Conservation (phyloP, 768 basidiomycete species). For the Coprinopsis marcescibilis region DNA sequence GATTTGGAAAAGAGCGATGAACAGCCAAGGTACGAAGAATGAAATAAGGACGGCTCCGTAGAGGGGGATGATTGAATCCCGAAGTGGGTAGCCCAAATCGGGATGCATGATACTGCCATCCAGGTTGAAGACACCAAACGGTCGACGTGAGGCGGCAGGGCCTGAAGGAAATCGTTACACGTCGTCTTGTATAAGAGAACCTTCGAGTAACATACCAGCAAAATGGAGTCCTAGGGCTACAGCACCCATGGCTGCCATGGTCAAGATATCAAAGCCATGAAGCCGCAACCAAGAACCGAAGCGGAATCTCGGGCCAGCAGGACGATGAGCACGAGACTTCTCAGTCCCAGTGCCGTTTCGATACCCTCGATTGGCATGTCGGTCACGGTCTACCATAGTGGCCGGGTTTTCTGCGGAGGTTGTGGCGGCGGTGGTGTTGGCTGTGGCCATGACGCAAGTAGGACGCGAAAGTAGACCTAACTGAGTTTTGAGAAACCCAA, state of each 20-base stretch:
- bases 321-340: no score
- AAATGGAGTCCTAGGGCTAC: constrained; percentile 47
- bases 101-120: constrained; percentile 49
- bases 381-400: no score
- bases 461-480: no score
- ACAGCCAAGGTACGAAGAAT: constrained; percentile 49
- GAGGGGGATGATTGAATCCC: constrained; percentile 50
- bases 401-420: no score
- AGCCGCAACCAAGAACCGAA: constrained; percentile 47
- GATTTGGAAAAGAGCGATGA: constrained; percentile 48
- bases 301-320: no score
- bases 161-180: background rate
- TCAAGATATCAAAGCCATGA: constrained; percentile 46
- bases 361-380: no score
- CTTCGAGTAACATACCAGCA: constrained; percentile 28
- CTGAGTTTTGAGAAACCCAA: no score
- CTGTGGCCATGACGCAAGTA: no score
- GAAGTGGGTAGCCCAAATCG: constrained; percentile 42
- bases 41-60: constrained; percentile 47
- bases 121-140: constrained; percentile 38
- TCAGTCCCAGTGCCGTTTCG: no score
- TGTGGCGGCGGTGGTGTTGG: no score
- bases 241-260: constrained; percentile 54
- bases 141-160: constrained; percentile 36
- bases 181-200: background rate